Conservation (phyloP, 768 basidiomycete species). For the Amanita exitialis region DNA sequence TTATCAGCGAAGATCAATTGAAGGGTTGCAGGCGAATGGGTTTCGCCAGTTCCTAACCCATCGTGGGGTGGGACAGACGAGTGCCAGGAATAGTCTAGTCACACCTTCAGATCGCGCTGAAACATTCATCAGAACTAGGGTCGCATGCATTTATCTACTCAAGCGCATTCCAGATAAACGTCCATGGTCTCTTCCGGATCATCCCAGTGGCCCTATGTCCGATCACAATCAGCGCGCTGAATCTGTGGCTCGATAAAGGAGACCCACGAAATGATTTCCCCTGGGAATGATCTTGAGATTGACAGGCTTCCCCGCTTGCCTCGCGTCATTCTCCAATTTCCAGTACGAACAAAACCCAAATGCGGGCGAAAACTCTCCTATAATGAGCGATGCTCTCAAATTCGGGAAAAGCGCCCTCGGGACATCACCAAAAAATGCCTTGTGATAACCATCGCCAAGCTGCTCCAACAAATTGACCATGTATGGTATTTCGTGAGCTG, state of each 20-base stretch:
- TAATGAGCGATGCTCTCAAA: background rate
- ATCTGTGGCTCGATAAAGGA: too few relatives aligned
- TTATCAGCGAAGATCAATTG: too few relatives aligned
- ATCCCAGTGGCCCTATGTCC: background rate
- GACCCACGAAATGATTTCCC: conserved; percentile 2
- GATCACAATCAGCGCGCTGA: background rate
- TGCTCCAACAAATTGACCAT: background rate
- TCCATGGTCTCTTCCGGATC: background rate
- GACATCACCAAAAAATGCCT: background rate
- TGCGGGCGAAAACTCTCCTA: background rate
- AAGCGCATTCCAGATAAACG: background rate
- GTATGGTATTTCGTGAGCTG: background rate
- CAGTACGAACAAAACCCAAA: background rate
- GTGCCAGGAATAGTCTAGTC: too few relatives aligned
- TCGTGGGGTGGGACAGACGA: too few relatives aligned
- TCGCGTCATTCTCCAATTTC: background rate
- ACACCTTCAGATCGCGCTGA: too few relatives aligned
- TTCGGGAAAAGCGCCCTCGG: background rate
- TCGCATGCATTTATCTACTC: background rate
- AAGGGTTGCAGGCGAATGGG: too few relatives aligned
- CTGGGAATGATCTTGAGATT: background rate
- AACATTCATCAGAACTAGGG: too few relatives aligned
- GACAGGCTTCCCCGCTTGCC: background rate
- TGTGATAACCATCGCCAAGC: background rate
- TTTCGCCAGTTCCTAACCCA: too few relatives aligned